phyloP scores from a whole-genome alignment of 176 grass and related monocot species.

The Cocos nucifera region DNA sequence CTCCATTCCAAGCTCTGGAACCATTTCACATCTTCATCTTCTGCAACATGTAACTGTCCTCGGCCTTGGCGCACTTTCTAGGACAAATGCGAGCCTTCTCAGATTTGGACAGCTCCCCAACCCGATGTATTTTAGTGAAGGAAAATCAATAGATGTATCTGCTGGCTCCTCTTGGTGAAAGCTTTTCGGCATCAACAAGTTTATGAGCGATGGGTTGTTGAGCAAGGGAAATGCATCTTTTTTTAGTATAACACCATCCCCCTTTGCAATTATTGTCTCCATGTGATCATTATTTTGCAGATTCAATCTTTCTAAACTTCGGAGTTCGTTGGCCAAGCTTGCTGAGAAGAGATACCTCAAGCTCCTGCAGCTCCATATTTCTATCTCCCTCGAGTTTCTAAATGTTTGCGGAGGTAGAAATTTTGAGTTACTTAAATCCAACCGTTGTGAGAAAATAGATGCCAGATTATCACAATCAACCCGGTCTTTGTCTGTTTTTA shows the following conservation, averaged over 20 bases:
- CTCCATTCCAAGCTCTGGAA: conserved; percentile 7
- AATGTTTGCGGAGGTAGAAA: neutral
- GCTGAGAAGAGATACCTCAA: conserved; percentile 5
- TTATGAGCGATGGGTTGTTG: neutral
- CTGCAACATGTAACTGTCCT: conserved; percentile 14
- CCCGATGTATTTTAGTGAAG: conserved; percentile 6
- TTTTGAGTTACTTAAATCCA: neutral
- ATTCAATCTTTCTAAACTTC: neutral
- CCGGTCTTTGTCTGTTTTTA: neutral
- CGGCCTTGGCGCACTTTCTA: conserved; percentile 5
- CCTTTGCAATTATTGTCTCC: conserved; percentile 3
- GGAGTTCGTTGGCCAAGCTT: conserved; percentile 13
- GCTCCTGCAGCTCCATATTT: neutral
- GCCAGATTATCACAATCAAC: neutral
- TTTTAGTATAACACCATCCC: neutral
- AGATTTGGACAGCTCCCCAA: conserved; percentile 1
- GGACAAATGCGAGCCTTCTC: conserved; percentile 7
- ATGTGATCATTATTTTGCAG: neutral
- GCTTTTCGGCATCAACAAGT: conserved; percentile 4
- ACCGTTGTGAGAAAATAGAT: neutral
- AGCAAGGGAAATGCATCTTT: conserved; percentile 12
- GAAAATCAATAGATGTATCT: conserved; percentile 3
- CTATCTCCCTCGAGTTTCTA: conserved; percentile 13
- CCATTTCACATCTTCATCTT: neutral
- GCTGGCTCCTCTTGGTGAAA: conserved; percentile 9